Evolutionary conservation across 495 filamentous ascomycete genomes (phyloP).

Genomic region (Podospora anserina): DNA sequence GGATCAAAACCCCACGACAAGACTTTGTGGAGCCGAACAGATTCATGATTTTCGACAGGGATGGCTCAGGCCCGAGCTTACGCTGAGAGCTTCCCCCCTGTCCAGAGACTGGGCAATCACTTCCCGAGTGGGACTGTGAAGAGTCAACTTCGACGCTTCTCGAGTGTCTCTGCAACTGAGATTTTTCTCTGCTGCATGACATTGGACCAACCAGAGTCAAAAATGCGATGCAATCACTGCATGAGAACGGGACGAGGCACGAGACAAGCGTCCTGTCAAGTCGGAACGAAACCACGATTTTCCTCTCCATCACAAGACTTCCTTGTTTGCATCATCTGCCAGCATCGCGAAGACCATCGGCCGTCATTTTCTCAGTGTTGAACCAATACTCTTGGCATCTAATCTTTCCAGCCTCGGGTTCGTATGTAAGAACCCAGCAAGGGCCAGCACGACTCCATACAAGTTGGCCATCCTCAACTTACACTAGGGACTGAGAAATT

Average conservation of each 20-base stretch:
- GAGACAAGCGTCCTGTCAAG: not conserved
- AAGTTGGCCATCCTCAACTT: not conserved
- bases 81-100: not conserved
- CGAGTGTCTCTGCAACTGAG: not conserved
- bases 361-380: not conserved
- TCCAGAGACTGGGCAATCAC: not conserved
- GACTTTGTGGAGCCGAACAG: not conserved
- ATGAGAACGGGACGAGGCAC: not conserved
- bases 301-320: not conserved
- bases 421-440: not conserved
- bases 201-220: not conserved
- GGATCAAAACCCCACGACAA: not conserved
- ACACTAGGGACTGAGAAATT: not conserved
- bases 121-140: not conserved
- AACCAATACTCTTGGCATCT: not conserved
- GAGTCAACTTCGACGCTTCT: not conserved
- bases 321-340: not conserved
- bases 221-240: not conserved
- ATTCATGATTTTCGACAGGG: conserved; percentile 1
- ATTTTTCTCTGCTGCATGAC: not conserved
- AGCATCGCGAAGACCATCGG: not conserved
- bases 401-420: not conserved
- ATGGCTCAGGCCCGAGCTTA: not conserved
- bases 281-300: not conserved
- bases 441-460: not conserved